Evolutionary conservation across 176 grass and related monocot species (phyloP).

Genomic region (Cymbopogon citratus): DNA sequence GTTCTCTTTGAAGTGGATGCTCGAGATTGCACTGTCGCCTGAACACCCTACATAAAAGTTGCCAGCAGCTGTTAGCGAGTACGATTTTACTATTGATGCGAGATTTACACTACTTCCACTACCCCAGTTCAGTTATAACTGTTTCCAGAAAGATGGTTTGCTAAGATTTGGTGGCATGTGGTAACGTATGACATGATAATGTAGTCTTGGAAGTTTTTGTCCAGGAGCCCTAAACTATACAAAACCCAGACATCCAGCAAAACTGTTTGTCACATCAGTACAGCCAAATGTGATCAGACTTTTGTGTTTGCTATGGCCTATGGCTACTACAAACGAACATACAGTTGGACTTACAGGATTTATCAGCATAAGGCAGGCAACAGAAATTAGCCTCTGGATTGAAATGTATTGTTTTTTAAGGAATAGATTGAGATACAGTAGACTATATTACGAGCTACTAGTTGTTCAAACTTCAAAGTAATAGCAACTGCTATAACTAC

Average conservation of each 20-base stretch:
- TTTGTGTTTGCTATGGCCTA: too few species aligned
- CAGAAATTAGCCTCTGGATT: neutral
- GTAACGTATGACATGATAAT: conserved; percentile 1
- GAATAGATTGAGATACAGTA: neutral
- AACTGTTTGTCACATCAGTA: neutral
- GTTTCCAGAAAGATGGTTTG: neutral
- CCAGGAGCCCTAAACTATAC: neutral
- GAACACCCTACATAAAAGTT: conserved; percentile 44
- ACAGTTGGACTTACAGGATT: neutral
- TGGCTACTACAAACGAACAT: neutral
- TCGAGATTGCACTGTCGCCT: conserved; percentile 35
- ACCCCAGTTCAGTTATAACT: conserved; percentile 14
- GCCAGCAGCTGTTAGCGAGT: neutral
- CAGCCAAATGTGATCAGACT: neutral
- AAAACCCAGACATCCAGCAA: neutral
- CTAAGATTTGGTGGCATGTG: neutral
- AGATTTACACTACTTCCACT: neutral
- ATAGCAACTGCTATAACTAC: neutral
- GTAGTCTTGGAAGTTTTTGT: conserved; percentile 1
- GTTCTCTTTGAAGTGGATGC: conserved; percentile 35
- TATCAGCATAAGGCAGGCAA: neutral
- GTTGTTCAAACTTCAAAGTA: conserved; percentile 1
- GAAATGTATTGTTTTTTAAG: neutral
- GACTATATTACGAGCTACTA: neutral
- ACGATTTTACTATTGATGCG: conserved; percentile 2